Base-by-base conservation (phyloP, 495 filamentous ascomycete genomes). In the Pyronema domesticum region DNA sequence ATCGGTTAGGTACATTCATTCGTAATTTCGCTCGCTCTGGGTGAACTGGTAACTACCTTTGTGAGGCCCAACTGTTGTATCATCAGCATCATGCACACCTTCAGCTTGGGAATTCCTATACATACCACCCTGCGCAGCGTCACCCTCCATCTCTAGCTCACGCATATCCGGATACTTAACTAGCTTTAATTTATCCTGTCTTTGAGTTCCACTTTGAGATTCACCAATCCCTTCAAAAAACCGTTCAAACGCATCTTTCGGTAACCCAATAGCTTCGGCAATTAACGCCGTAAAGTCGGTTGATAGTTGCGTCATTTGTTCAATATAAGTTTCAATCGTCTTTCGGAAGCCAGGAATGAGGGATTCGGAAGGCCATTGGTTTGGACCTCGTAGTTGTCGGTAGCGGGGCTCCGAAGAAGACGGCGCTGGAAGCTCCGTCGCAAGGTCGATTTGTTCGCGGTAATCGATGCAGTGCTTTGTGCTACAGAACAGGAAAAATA, bases 371-470 rank as follows among this genome's bases (percentile, higher is more conserved):
- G 91, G 91, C 91, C 91, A 98, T 74, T 94, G 84, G 62, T 89
- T 94, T 0, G 88, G 88, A 13, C 81, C 86, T 14, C 80, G 75
- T 19, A 95, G 78, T 65, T 89, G 86, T 59, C 81, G 74, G 68
- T 89, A 89, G 5, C 80, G 67, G 1, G 88, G 88, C 37, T 81
- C 78, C 14, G 67, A 67, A 0, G 77, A 72, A 0, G 66, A 69
- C 0, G 83, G 86, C 0, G 82, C 57, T 0, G 83, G 74, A 51
- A 89, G 79, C 43, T 86, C 81, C 0, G 85, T 82, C 34, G 81
- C 80, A 51, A 95, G 76, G 71, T 98, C 89, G 58, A 95, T 85
- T 65, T 95, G 89, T 63, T 98, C 91, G 3, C 91, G 76, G 71
- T 80, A 76, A 69, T 85, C 82, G 56, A 74, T 69, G 6, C 64